phyloP scores from a whole-genome alignment of 352 stramenopile species.

The Achlya hypogyna region DNA sequence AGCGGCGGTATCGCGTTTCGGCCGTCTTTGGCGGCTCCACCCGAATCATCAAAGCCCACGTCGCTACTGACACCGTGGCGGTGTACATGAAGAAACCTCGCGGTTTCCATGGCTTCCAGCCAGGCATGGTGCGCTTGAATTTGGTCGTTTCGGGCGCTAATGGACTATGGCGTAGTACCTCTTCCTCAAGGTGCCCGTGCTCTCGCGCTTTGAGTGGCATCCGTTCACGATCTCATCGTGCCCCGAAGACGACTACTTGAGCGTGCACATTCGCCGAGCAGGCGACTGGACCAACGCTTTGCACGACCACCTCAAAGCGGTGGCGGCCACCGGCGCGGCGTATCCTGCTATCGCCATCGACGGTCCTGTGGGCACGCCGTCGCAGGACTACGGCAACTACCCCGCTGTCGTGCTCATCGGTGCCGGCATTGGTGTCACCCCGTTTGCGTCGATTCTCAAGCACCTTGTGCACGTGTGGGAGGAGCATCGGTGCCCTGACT shows the following conservation, averaged over 20 bases:
- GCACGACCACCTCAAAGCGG: constrained; percentile 14
- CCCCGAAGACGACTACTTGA: constrained; percentile 29
- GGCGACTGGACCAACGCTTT: constrained; percentile 39
- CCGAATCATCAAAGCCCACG: constrained; percentile 22
- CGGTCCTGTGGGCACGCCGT: constrained; percentile 31
- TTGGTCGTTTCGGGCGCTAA: neutral
- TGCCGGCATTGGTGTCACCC: constrained; percentile 33
- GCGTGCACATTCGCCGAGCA: constrained; percentile 33
- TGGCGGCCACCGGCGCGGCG: neutral
- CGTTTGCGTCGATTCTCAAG: constrained; percentile 38
- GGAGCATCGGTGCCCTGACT: constrained; percentile 42
- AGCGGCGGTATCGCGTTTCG: constrained; percentile 25
- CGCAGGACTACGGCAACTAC: constrained; percentile 25
- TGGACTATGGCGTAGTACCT: constrained; percentile 33
- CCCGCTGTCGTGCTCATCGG: constrained; percentile 27
- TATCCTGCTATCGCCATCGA: constrained; percentile 23
- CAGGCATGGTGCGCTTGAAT: constrained; percentile 27
- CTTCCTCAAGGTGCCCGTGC: constrained; percentile 44
- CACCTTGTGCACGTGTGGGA: constrained; percentile 34
- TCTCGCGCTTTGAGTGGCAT: constrained; percentile 65
- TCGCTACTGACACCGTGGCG: constrained; percentile 20
- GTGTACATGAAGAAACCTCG: constrained; percentile 30
- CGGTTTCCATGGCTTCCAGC: constrained; percentile 25
- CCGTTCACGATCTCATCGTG: constrained; percentile 63
- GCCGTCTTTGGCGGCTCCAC: constrained; percentile 17